These are phyloP conservation scores for Fusarium nurragi DNA, from an alignment of 2,329 filamentous ascomycete genomes.

Conservation along the genomic window DNA sequence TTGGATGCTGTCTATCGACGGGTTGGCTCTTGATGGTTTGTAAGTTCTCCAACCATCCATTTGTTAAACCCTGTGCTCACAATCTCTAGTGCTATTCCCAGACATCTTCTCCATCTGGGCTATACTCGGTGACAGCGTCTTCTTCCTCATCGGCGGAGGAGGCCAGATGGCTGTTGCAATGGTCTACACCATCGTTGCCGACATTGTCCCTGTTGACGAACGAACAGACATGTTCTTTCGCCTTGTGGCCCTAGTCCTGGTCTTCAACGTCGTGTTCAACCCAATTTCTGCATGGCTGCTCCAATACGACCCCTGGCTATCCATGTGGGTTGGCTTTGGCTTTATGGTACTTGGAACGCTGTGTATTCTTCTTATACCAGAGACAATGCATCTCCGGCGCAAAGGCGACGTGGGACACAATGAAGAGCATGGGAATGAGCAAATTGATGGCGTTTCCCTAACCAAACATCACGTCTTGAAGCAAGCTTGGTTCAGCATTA, in stretches of 20 bases:
- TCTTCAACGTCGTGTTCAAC: conserved; percentile 52
- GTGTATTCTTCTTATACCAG: conserved; percentile 51
- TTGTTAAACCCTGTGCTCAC: conserved; percentile 7
- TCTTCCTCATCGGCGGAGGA: conserved; percentile 56
- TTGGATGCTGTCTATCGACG: conserved; percentile 45
- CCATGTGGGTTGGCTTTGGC: conserved; percentile 50
- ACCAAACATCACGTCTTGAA: conserved; percentile 28
- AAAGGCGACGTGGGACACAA: conserved; percentile 41
- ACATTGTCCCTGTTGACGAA: conserved; percentile 52
- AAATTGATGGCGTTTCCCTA: not conserved
- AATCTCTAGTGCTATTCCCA: conserved; percentile 49
- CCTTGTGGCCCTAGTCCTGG: conserved; percentile 50
- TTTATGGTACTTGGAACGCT: conserved; percentile 45
- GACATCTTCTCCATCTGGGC: conserved; percentile 54
- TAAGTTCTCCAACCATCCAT: conserved; percentile 29
- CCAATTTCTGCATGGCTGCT: conserved; percentile 56
- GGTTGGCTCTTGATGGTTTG: conserved; percentile 47
- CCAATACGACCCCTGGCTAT: conserved; percentile 51
- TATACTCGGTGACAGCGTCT: conserved; percentile 47
- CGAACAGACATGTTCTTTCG: conserved; percentile 55
- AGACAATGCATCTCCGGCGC: conserved; percentile 53
- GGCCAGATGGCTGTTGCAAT: conserved; percentile 53
- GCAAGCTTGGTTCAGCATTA: conserved; percentile 42
- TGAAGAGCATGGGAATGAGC: conserved; percentile 2
- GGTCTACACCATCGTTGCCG: conserved; percentile 57